These are phyloP conservation scores for Jatropha multifida DNA, from an alignment of 441 rosid species.

Conservation along the genomic window DNA sequence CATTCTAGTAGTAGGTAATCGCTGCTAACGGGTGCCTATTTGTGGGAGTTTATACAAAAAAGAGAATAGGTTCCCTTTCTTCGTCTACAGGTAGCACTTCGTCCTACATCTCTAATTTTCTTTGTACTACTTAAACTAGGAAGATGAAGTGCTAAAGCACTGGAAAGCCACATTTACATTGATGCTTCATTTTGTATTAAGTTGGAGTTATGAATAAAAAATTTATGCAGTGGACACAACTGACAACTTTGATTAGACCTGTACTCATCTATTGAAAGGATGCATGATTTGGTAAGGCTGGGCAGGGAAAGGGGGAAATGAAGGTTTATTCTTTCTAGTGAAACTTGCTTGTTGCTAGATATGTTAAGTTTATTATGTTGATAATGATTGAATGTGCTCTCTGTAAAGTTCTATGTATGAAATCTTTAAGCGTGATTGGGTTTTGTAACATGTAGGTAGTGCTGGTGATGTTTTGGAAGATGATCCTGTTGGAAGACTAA, in stretches of 20 bases:
- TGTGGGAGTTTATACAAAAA: not conserved
- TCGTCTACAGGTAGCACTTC: not conserved
- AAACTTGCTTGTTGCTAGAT: not conserved
- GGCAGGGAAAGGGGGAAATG: not conserved
- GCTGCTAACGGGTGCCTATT: not conserved
- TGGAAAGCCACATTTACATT: not conserved
- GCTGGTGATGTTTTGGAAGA: constrained; percentile 96
- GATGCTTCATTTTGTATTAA: not conserved
- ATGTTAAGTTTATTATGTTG: not conserved
- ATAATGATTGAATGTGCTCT: not conserved
- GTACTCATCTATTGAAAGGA: not conserved
- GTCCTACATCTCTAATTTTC: not conserved
- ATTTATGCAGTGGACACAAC: not conserved
- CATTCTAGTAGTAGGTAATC: too few species aligned
- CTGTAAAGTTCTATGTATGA: not conserved
- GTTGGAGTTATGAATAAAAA: not conserved
- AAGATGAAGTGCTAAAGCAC: not conserved
- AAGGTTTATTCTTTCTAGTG: not conserved
- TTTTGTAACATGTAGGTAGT: constrained; percentile 57
- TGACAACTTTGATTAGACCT: not conserved
- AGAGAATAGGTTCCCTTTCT: not conserved
- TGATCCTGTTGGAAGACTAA: constrained; percentile 84
- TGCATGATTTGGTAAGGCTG: not conserved
- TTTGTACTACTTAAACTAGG: not conserved
- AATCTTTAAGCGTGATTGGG: constrained; percentile 8